Base-by-base conservation (phyloP, 306 rosid genomes). In the Inga oerstediana region DNA sequence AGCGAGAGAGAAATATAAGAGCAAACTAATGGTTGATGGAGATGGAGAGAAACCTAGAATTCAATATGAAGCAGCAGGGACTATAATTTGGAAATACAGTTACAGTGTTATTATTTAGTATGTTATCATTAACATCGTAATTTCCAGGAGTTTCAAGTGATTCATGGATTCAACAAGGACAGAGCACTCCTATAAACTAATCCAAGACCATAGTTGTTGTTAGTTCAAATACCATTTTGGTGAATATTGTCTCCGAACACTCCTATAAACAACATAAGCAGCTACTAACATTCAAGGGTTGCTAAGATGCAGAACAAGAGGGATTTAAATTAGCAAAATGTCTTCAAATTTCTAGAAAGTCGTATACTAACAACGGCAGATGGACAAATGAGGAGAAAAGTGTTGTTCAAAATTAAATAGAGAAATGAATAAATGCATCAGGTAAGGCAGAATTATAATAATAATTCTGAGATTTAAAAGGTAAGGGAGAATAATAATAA, bases 81-180 rank as follows among this genome's bases (percentile, higher is more conserved):
- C 10, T 52, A 43, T 20, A n/a, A 30, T 61, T 51, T 16, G 14
- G 34, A 35, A 68, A 30, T 56, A 24, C 56, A 77, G 27, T 11
- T 19, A 76, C 49, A 30, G 24, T 41, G 39, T 19, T 12, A 35
- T 27, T 32, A 4, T 16, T 74, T 74, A 30, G 9, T 49, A 14
- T 49, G 16, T 48, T 19, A 46, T 17, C 27, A 22, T 27, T 3
- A 32, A 48, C 14, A 10, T 6, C 30, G 5, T 30, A 14, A 15
- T 15, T 54, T 72, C 58, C 11, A 16, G 27, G 61, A 73, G 30
- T 34, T 15, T 67, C 35, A 9, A 78, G 35, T 56, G 27, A 80
- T 66, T 45, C 54, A 59, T 10, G 43, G 20, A 77, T 58, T 72
- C 80, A 70, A 76, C 58, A 64, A 34, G 68, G 37, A 43, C 67